Evolutionary conservation across 371 early-diverging fungal species (phyloP).

Genomic region (Syncephalis plumigaleata): DNA sequence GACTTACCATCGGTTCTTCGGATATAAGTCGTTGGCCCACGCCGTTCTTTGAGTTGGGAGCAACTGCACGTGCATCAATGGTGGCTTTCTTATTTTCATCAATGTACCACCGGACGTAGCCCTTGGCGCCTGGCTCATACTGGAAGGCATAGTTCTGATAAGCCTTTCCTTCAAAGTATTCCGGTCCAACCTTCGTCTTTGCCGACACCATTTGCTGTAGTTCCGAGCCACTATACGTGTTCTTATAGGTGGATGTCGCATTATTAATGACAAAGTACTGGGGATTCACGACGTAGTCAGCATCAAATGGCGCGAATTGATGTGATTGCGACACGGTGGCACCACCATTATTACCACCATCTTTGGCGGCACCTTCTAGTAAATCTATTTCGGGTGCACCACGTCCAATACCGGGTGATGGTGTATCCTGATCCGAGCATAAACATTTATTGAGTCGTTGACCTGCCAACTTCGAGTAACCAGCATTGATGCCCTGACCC

Average conservation of each 20-base stretch:
- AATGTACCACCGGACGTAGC: constrained; percentile 5
- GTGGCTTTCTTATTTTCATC: constrained; percentile 2
- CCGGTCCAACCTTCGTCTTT: background rate
- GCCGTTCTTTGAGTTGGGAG: background rate
- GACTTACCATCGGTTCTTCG: constrained; percentile 4
- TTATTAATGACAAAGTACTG: background rate
- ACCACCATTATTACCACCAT: background rate
- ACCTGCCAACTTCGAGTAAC: constrained; percentile 10
- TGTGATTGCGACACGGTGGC: constrained; percentile 6
- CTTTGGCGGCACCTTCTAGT: constrained; percentile 15
- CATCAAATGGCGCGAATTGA: constrained; percentile 8
- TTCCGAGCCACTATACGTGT: constrained; percentile 1
- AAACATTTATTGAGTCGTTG: constrained; percentile 30
- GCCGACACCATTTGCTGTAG: constrained; percentile 5
- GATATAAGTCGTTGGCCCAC: constrained; percentile 4
- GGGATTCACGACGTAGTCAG: background rate
- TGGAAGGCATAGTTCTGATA: constrained; percentile 2
- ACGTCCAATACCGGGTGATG: constrained; percentile 27
- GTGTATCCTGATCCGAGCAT: constrained; percentile 22
- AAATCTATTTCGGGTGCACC: constrained; percentile 39
- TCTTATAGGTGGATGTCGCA: background rate
- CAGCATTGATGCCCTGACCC: constrained; percentile 14
- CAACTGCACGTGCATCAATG: constrained; percentile 3
- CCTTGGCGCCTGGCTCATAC: constrained; percentile 4
- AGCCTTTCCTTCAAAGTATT: background rate